Base-by-base conservation (phyloP, 371 early-diverging fungal species). In the Mucor velutinosus region DNA sequence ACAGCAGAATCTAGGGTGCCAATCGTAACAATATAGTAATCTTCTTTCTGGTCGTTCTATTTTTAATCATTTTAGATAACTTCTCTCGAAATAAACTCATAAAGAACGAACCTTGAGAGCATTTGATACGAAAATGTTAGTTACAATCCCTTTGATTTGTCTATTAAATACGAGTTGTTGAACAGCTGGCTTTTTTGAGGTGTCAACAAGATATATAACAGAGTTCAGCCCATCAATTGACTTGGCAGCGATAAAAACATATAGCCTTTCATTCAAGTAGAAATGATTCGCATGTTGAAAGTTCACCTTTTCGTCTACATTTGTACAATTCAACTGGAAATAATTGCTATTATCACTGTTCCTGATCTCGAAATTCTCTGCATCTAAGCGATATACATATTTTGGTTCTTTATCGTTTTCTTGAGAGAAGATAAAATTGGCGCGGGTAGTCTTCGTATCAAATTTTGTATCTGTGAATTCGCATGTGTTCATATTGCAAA, bases 1-100 rank as follows among this genome's bases (percentile, higher is more conserved):
- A 69, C 23, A 0, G 69, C 69, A 30, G 69, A 63, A 41, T 69
- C 69, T 7, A 59, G 4, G 5, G 69, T 69, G 8, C 69, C 69
- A 15, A 69, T 30, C 0, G 55, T 64, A n/a, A 64, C 27, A 19
- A 69, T 58, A 35, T 58, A 23, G 35, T 69, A 51, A 17, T 64
- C 64, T 4, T 64, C 27, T 35, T 27, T 58, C 12, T 17, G 11
- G 12, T 19, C 30, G 8, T 37, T 39, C 55, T 63, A 37, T 15
- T 41, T 41, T 33, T 35, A 53, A 5, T n/a, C 1, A n/a, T 0
- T 51, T 33, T 30, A 32, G 32, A n/a, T 14, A 8, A 27, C 37
- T 53, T 3, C n/a, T 11, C 1, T 12, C 5, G n/a, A 17, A n/a
- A 3, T 29, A 55, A 5, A 27, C 15, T n/a, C 4, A 14, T 12